These are phyloP conservation scores for Xenosphaeropsis pyriputrescens DNA, from an alignment of 2,329 filamentous ascomycete genomes.

Conservation along the genomic window DNA sequence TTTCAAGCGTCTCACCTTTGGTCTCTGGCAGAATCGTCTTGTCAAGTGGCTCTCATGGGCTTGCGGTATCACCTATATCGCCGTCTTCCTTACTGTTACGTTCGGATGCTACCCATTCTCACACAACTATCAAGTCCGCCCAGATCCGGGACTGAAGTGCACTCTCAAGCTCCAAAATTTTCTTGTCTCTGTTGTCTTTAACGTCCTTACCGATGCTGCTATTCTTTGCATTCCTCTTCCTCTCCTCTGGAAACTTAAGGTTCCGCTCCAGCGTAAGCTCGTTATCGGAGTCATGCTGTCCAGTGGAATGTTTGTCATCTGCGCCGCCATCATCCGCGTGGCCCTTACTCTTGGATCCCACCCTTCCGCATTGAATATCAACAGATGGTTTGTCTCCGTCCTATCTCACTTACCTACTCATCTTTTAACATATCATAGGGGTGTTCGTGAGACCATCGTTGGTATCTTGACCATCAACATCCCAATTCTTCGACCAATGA, in stretches of 20 bases:
- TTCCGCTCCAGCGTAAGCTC: conserved; percentile 4
- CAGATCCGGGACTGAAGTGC: conserved; percentile 6
- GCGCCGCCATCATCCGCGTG: conserved; percentile 5
- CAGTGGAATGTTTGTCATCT: conserved; percentile 6
- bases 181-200: conserved; percentile 5
- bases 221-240: conserved; percentile 5
- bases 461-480: conserved; percentile 9
- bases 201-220: conserved; percentile 4
- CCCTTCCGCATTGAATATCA: conserved; percentile 13
- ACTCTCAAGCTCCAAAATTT: conserved; percentile 7
- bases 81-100: conserved; percentile 4
- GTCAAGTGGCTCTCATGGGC: conserved; percentile 12
- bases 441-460: conserved; percentile 10
- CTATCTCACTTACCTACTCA: neutral
- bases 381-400: conserved; percentile 5
- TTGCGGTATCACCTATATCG: conserved; percentile 4
- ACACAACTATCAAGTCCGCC: conserved; percentile 4
- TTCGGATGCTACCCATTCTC: conserved; percentile 5
- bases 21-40: conserved; percentile 15
- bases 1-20: conserved; percentile 18
- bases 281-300: conserved; percentile 5
- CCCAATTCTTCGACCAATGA: conserved; percentile 8
- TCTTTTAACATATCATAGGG: conserved; percentile 1
- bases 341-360: conserved; percentile 16
- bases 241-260: conserved; percentile 4